Evolutionary conservation across 2,329 filamentous ascomycete species (phyloP), one percentile per base, ranked within the genome.

Genomic region (Ophiocordyceps sinensis): DNA sequence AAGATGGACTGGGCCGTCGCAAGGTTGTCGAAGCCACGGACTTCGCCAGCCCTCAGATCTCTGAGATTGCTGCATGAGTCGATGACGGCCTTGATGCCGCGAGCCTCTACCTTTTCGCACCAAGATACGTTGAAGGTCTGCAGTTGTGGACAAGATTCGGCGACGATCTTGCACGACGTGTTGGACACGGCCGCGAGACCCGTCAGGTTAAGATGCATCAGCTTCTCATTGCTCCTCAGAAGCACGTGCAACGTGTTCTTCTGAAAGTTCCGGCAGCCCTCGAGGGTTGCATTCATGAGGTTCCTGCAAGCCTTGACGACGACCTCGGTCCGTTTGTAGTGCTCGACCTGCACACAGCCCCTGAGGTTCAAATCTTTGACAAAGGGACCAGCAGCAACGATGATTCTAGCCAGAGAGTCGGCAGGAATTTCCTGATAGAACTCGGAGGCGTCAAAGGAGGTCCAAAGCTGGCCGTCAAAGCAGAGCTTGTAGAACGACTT

Each of bases 401-500:
- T 87, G 46, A 96, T 87, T 53, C 82, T 86, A 42, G 87, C 77
- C 38, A 98, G 65, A 1, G 85, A 84, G 47, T 85, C 79, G 19
- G 83, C 84, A 0, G 89, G 82, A 48, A 96, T 96, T 40, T 87
- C 76, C 47, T 74, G 75, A 56, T 96, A 95, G 60, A 89, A 96
- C 39, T 84, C 79, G 8, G 86, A 81, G 2, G 85, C 78, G 57
- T 96, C 87, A 38, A 96, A 72, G 35, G 73, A 77, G 4, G 78
- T 79, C 91, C 91, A 98, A 14, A 96, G 65, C 62, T 98, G 91
- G 2, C 91, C 91, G 58, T 98, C 89, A 52, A 89, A 94, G 62
- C 89, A 95, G 61, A 85, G 78, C 38, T 73, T 70, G 58, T 94
- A 70, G 68, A 91, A 95, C 6, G 71, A 63, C 58, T 79, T 86